Evolutionary conservation across 2,329 filamentous ascomycete species (phyloP), one percentile per base, ranked within the genome.

Genomic region (Plectosphaerella cucumerina): DNA sequence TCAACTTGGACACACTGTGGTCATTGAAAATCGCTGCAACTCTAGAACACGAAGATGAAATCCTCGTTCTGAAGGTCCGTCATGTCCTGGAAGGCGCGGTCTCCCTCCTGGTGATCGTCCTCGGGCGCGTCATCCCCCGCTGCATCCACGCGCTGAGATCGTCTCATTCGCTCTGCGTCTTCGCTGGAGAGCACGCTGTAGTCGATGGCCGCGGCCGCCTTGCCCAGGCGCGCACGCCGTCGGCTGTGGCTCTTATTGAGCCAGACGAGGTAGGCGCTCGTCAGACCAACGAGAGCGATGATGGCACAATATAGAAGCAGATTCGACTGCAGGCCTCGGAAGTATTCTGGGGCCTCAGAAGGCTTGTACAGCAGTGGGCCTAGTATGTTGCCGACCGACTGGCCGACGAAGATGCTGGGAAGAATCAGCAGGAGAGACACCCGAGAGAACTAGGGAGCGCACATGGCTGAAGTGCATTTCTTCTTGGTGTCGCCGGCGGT

Each of bases 401-500:
- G 77, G 6, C 82, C 82, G 22, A 86, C 71, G 56, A 86, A 84
- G 31, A 56, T 31, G 6, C 26, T 31, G 8, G 26, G 26, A 11
- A 9, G 12, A 31, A 11, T 31, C 26, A 31, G 26, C 26, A 31
- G 4, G 8, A 9, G 26, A 31, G 26, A 8, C 4, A 31, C 26
- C 12, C 26, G 3, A 86, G 26, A 11, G 8, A 11, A 31, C n/a
- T n/a, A 8, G 12, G 6, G 26, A 5, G 8, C 26, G 9, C 2
- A 66, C 14, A 82, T 74, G 2, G 72, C 81, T 0, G 82, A 85
- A 0, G 78, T 85, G 2, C 81, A 75, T 60, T 86, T 86, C 53
- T 82, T 77, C 62, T 87, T 87, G 0, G 84, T 87, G 53, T 87
- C 82, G 1, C 84, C 84, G 2, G 74, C 84, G 0, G 84, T 82